Conservation (phyloP, 2,329 filamentous ascomycete species). For the Aspergillus pseudoterreus region DNA sequence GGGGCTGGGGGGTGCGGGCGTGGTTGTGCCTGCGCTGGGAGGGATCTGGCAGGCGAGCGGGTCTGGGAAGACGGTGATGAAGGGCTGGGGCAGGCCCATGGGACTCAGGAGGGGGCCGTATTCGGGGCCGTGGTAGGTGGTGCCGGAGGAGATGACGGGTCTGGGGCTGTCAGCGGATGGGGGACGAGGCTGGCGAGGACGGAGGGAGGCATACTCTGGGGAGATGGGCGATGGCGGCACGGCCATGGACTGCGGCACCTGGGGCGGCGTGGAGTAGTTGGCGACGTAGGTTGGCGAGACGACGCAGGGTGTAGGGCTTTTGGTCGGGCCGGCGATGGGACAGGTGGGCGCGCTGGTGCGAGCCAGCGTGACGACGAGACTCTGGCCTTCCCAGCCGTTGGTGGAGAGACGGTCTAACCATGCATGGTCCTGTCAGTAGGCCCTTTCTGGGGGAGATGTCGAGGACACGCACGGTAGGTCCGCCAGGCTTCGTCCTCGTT, state of each 20-base stretch:
- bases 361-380: slow-evolving; percentile 38
- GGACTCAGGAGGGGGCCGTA: slow-evolving; percentile 22
- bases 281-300: slow-evolving; percentile 25
- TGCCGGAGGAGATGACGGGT: slow-evolving; percentile 18
- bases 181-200: no score
- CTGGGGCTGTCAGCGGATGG: slow-evolving; percentile 7
- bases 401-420: slow-evolving; percentile 37
- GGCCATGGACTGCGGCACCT: slow-evolving; percentile 23
- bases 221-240: slow-evolving; percentile 33
- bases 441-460: not conserved
- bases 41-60: slow-evolving; percentile 16
- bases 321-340: slow-evolving; percentile 41
- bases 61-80: slow-evolving; percentile 28
- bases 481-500: slow-evolving; percentile 44
- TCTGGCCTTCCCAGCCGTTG: slow-evolving; percentile 43
- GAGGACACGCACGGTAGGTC: slow-evolving; percentile 36
- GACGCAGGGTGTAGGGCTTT: slow-evolving; percentile 28
- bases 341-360: slow-evolving; percentile 38
- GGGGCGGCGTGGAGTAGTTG: slow-evolving; percentile 33
- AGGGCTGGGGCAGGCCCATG: slow-evolving; percentile 21
- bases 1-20: slow-evolving; percentile 1
- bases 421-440: not conserved
- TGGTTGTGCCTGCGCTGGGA: not conserved
- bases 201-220: slow-evolving; percentile 29
- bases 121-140: slow-evolving; percentile 23